phyloP scores from a whole-genome alignment of 106 monocot species.

The Platanthera zijinensis region DNA sequence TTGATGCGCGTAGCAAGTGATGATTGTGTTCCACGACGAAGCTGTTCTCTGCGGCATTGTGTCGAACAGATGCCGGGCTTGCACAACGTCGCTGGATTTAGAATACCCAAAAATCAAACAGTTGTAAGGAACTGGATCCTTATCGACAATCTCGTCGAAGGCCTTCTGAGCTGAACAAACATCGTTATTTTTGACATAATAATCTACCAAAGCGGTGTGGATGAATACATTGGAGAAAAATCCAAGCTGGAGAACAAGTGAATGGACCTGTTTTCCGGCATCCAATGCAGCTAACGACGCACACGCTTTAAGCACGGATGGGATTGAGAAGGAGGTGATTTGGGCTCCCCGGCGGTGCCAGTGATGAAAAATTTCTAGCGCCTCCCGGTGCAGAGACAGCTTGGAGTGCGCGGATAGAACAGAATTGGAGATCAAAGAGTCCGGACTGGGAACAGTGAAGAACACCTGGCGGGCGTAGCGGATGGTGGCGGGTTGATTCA shows the following conservation, averaged over 20 bases:
- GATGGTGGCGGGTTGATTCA: constrained; percentile 9
- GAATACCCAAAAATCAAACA: constrained; percentile 80
- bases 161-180: constrained; percentile 42
- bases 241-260: constrained; percentile 33
- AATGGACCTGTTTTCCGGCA: constrained; percentile 56
- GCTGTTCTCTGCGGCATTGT: constrained; percentile 53
- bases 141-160: constrained; percentile 39
- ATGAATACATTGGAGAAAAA: constrained; percentile 41
- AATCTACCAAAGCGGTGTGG: constrained; percentile 70
- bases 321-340: constrained; percentile 34
- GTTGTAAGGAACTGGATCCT: constrained; percentile 76
- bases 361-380: constrained; percentile 29
- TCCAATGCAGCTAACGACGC: constrained; percentile 18
- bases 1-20: constrained; percentile 67
- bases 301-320: constrained; percentile 61
- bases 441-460: constrained; percentile 43
- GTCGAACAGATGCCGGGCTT: constrained; percentile 60
- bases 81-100: constrained; percentile 38
- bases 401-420: constrained; percentile 45
- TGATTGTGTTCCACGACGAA: constrained; percentile 87
- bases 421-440: constrained; percentile 28
- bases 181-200: constrained; percentile 57
- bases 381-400: constrained; percentile 43
- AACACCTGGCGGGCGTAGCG: constrained; percentile 51
- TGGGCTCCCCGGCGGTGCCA: constrained; percentile 23